Base-by-base conservation (phyloP, 139 green algal genomes). In the Pleodorina starrii region DNA sequence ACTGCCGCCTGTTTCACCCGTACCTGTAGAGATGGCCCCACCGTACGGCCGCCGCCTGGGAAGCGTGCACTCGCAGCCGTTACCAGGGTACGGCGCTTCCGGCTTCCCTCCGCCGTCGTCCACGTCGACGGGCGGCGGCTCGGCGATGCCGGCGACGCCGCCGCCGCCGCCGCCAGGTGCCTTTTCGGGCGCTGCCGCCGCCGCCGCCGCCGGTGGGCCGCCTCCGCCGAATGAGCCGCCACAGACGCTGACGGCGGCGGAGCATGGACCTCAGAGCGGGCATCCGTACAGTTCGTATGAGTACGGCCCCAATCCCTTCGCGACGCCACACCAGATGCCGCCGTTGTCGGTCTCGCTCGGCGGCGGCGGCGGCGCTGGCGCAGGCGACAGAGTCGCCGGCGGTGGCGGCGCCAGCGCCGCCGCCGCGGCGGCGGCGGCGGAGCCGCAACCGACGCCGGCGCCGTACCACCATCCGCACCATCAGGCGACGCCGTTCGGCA, bases 21-120 rank as follows among this genome's bases (percentile, higher is more conserved):
- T n/a, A n/a, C n/a, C n/a, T n/a, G n/a, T 25, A 66, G 54, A 66
- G 29, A 66, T 66, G 54, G 54, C 21, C 63, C 32, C 68, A 76
- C 68, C 44, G 27, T 66, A 82, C 74, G 44, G 74, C 27, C 74
- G 74, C 12, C 74, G 74, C 9, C 74, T 82, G 44, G 21, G 23
- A 48, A 42, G 44, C 74, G 27, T 10, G 6, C 74, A 82, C 9
- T 82, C 74, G 11, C 42, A 44, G 46, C 44, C 74, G 27, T 6
- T 82, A 44, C 46, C 74, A 44, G 25, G 40, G 10, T 57, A 54
- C 72, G 43, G 32, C 68, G 35, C 32, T 21, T 23, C 68, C 10
- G 38, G 68, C 68, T 76, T 32, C 9, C 63, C 19, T 73, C 63
- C 63, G 63, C 63, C n/a, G n/a, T n/a, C n/a, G 29, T 11, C 29